Evolutionary conservation across 163 green algal genomes (phyloP).

Genomic region (Chlamydomonas reinhardtii): DNA sequence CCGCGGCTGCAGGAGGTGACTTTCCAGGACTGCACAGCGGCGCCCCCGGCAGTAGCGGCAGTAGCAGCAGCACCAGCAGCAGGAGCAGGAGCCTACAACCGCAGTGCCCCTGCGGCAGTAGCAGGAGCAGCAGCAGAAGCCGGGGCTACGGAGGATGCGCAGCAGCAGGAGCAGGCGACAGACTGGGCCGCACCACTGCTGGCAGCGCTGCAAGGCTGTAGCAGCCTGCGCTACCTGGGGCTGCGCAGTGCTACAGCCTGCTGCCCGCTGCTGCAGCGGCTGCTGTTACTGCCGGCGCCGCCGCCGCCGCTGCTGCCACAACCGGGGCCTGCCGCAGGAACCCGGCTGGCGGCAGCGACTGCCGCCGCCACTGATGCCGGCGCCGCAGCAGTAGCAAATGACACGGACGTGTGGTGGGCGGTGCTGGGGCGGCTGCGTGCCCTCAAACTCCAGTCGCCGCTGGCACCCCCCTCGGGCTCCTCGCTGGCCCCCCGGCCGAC

Average conservation of each 20-base stretch:
- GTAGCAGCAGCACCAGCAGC: neutral
- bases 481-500: too few relatives aligned
- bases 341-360: too few relatives aligned
- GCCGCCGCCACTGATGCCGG: neutral
- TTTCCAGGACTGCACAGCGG: slow-evolving; percentile 12
- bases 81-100: too few relatives aligned
- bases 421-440: neutral
- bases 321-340: too few relatives aligned
- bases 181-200: neutral
- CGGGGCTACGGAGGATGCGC: too few relatives aligned
- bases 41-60: too few relatives aligned
- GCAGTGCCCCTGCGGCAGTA: neutral
- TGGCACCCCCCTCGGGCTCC: neutral
- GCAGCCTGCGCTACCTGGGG: slow-evolving; percentile 2
- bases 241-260: neutral
- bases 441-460: slow-evolving; percentile 12
- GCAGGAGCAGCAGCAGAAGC: neutral
- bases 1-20: neutral
- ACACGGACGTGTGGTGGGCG: too few relatives aligned
- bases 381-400: neutral
- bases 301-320: too few relatives aligned
- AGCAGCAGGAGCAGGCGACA: neutral
- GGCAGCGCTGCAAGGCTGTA: neutral
- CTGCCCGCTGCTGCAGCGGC: neutral
- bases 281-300: neutral